Evolutionary conservation across 2,329 filamentous ascomycete species (phyloP).

Genomic region (Aspergillus ochraceus): DNA sequence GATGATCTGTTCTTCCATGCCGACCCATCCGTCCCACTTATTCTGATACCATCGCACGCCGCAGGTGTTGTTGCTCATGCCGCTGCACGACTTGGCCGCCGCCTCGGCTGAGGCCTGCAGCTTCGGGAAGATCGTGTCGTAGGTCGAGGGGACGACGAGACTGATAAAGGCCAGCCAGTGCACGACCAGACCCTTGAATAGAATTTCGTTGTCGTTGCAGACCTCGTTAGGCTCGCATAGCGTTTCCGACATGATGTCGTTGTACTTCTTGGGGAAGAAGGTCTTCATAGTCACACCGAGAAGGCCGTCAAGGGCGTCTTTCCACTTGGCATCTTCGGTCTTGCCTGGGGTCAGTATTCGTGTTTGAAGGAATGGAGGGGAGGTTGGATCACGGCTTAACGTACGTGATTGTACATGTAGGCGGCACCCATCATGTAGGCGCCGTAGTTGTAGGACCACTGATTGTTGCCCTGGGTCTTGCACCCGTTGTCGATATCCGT

Average conservation of each 20-base stretch:
- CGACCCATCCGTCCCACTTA: conserved; percentile 57
- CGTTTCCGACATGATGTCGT: conserved; percentile 63
- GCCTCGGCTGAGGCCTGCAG: conserved; percentile 59
- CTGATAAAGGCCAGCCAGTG: conserved; percentile 64
- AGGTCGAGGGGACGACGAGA: conserved; percentile 62
- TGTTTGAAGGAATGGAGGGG: background rate
- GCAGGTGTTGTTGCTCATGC: conserved; percentile 59
- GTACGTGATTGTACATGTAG: conserved; percentile 66
- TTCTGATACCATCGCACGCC: conserved; percentile 62
- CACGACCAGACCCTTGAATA: conserved; percentile 70
- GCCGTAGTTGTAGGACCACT: conserved; percentile 68
- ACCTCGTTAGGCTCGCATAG: conserved; percentile 61
- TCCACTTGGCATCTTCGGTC: conserved; percentile 52
- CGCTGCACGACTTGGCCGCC: conserved; percentile 64
- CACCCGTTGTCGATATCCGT: conserved; percentile 60
- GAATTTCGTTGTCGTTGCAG: conserved; percentile 71
- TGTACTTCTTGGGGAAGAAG: conserved; percentile 53
- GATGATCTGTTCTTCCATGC: conserved; percentile 70
- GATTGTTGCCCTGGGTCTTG: conserved; percentile 59
- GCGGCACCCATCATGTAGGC: conserved; percentile 61
- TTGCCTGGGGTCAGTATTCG: conserved; percentile 13
- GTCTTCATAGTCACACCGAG: conserved; percentile 47
- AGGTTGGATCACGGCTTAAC: conserved; percentile 12
- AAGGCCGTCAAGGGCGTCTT: conserved; percentile 55
- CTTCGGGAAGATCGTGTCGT: conserved; percentile 56